Base-by-base conservation (phyloP, 192 early-diverging fungal species). In the Entomortierella chlamydospora region DNA sequence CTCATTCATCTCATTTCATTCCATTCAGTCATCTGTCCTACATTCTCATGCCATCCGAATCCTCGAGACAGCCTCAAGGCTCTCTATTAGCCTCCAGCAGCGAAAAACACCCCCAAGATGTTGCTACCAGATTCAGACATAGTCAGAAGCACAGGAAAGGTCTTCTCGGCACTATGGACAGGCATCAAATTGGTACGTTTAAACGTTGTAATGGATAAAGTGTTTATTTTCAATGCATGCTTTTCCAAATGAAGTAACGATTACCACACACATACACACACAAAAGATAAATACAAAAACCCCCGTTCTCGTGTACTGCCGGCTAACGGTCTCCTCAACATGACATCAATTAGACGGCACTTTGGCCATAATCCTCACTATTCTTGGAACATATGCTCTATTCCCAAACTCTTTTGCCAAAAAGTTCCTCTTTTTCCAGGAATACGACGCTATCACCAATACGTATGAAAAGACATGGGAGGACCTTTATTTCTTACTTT, bases 401-500 rank as follows among this genome's bases (percentile, higher is more conserved):
- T 70, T 54, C 15, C 76, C 76, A 10, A 50, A 58, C 33, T 79
- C 76, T 22, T 61, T 79, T 51, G 65, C 69, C 18, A 65, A 68
- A 67, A 81, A 77, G 57, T 84, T 84, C 43, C 34, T 84, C 12
- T 74, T 76, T 29, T 72, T 84, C 51, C 76, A 81, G 31, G 42
- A 79, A 29, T 54, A 66, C 28, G 71, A 81, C 33, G 20, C 72
- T 0, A 17, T 54, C 22, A 77, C 77, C 0, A 49, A 67, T 2
- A 70, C 78, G 1, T 87, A 85, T 67, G 84, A 54, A 26, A 87
- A 87, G 51, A 88, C 91, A 26, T 59, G 61, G 29, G 70, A 89
- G 25, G 91, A 94, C 64, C 42, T 84, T 8, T 90, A 88, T 52
- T 92, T 92, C 67, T 76, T 93, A 9, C 31, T 63, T 53, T 89